Evolutionary conservation across 805 yeast genomes (phyloP), one percentile per base, ranked within the genome.

Genomic region (Starmerella bombi): DNA sequence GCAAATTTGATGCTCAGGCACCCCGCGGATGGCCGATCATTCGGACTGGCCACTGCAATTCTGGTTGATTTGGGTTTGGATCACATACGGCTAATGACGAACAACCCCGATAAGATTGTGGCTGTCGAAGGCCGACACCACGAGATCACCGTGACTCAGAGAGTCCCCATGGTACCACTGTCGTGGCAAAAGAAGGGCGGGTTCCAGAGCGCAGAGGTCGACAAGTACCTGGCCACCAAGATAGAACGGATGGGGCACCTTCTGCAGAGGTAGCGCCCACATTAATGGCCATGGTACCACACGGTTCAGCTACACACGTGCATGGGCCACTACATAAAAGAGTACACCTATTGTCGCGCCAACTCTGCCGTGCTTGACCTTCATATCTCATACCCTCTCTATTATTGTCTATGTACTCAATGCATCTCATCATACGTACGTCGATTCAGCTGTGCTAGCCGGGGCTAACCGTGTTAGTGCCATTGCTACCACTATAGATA

Each of bases 241-340:
- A 81, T 88, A 39, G 94, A 88, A 60, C 70, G 94, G 53, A 91
- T 91, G 99, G 99, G 99, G 0, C 99, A 91, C 61, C 62, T 91
- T 42, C 66, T 91, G 42, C 77, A 71, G 34, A 10, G 31, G 50
- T 53, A 35, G 16, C n/a, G 10, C 17, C 16, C 18, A 14, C 12
- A 8, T 7, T 23, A 23, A 23, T 8, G n/a, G n/a, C n/a, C n/a
- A n/a, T n/a, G n/a, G n/a, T n/a, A n/a, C n/a, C n/a, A n/a, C n/a
- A n/a, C n/a, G n/a, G n/a, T n/a, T n/a, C n/a, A n/a, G n/a, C n/a
- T n/a, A n/a, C n/a, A n/a, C n/a, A n/a, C n/a, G n/a, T n/a, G n/a
- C n/a, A n/a, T n/a, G n/a, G n/a, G n/a, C n/a, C n/a, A n/a, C n/a
- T n/a, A n/a, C n/a, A n/a, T n/a, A n/a, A n/a, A n/a, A n/a, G n/a